Conservation (phyloP, 208 protist genomes). For the Wallacemonas collosoma region DNA sequence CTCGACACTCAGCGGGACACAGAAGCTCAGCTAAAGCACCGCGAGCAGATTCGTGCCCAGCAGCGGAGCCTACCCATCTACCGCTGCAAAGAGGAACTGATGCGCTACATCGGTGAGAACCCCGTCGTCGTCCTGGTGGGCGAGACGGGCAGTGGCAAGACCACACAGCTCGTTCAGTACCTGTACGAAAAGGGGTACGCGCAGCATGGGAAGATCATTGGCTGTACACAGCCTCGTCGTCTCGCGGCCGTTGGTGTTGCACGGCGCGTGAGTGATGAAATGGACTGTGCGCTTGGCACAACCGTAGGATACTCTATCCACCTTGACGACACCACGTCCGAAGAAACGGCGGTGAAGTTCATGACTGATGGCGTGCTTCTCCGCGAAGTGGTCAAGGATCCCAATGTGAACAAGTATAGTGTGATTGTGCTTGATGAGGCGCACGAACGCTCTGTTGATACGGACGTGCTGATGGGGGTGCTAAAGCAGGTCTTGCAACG, state of each 20-base stretch:
- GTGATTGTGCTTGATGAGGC: constrained; percentile 99
- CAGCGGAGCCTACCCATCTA: constrained; percentile 72
- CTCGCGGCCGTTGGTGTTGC: constrained; percentile 95
- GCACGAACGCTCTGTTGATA: constrained; percentile 97
- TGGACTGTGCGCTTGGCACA: constrained; percentile 81
- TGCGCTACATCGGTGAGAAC: constrained; percentile 82
- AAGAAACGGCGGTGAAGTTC: constrained; percentile 93
- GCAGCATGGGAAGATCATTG: constrained; percentile 55
- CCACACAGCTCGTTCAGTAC: constrained; percentile 92
- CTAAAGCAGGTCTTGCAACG: constrained; percentile 86
- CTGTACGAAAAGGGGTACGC: constrained; percentile 78
- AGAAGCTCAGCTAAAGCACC: constrained; percentile 27
- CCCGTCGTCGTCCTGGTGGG: constrained; percentile 82
- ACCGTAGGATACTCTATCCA: constrained; percentile 93
- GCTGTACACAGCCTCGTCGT: constrained; percentile 96
- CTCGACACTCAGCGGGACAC: constrained; percentile 20
- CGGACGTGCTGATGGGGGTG: constrained; percentile 98
- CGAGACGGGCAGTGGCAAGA: constrained; percentile 93
- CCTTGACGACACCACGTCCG: constrained; percentile 88
- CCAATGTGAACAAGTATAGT: constrained; percentile 89
- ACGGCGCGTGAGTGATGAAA: constrained; percentile 93
- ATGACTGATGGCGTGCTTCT: constrained; percentile 98
- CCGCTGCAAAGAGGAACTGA: constrained; percentile 60
- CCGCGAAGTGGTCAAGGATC: constrained; percentile 92
- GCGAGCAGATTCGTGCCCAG: constrained; percentile 33